Conservation (phyloP, 352 stramenopile genomes). For the Globisporangium nodosum region DNA sequence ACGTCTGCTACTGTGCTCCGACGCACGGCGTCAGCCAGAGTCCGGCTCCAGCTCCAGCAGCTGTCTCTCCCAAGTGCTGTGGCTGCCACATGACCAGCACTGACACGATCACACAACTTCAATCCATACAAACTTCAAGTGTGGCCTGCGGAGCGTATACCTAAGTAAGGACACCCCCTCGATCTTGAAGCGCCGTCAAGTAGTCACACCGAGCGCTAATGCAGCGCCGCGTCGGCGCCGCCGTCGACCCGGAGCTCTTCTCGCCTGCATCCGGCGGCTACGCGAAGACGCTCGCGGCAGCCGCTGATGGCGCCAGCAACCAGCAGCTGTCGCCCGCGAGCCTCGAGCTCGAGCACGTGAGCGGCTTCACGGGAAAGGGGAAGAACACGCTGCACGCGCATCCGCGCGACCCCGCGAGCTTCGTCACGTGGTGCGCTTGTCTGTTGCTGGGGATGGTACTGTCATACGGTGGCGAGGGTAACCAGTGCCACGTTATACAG, state of each 20-base stretch:
- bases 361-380: slow-evolving; percentile 47
- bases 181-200: no score
- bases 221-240: slow-evolving; percentile 17
- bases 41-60: no score
- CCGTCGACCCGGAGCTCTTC: slow-evolving; percentile 52
- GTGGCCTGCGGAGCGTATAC: no score
- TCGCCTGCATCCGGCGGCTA: slow-evolving; percentile 13
- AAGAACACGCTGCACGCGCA: slow-evolving; percentile 53
- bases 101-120: no score
- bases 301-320: background rate
- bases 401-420: slow-evolving; percentile 38
- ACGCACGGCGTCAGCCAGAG: no score
- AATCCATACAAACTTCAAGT: no score
- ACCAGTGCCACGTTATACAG: slow-evolving; percentile 8
- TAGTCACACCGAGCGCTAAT: slow-evolving; percentile 10
- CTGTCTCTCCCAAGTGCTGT: no score
- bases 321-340: slow-evolving; percentile 8
- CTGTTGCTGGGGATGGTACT: background rate
- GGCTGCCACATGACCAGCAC: no score
- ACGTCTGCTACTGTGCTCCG: no score
- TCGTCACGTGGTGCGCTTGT: slow-evolving; percentile 37
- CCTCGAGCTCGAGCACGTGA: slow-evolving; percentile 69
- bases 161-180: no score
- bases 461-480: no score
- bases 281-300: background rate